Evolutionary conservation across 2,329 filamentous ascomycete genomes (phyloP), one percentile per base, ranked within the genome.

Genomic region (Penicillium fuscoglaucum): DNA sequence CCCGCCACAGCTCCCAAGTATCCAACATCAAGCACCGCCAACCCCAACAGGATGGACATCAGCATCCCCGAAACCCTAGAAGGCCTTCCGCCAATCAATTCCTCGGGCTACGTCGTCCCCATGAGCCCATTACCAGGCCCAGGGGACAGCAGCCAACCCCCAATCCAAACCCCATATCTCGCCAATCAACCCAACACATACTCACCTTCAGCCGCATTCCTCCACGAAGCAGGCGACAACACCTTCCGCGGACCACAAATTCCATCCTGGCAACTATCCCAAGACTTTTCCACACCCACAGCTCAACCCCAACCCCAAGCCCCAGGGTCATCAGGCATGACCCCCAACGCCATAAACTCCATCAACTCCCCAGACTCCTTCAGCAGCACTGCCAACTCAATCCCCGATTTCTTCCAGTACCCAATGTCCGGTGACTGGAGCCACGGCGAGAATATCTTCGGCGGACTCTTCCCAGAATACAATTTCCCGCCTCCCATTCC

Each of bases 351-450:
- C 61, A 17, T 57, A 17, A 52, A 61, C 19, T 56, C 60, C 37
- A 62, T 53, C 29, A 55, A 63, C 45, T 67, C 66, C 21, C 68
- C 66, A 37, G 62, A 66, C 65, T 72, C 67, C 67, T 73, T 61
- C 66, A 65, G 33, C 58, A 61, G 58, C 50, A 40, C 37, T 24
- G 45, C 33, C 29, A 58, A 55, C 40, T 8, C 58, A 17, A 64
- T 71, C 46, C 69, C 70, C 64, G 92, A 96, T 73, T 76, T 97
- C 35, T 98, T 93, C 86, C 89, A 92, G 72, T 86, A 96, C 81
- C 92, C 93, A 0, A 91, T 96, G 84, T 91, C 90, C 8, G 82
- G 96, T 19, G 92, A 97, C 70, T 96, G 91, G 91, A 90, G 87
- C 56, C 63, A 71, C 37, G 64, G 68, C 21, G 61, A 63, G 9